Percentiles rank a stretch among this genome's conserved stretches.
Conservation (phyloP, 495 filamentous ascomycete species). For the Hyaloscypha hepaticicola region DNA sequence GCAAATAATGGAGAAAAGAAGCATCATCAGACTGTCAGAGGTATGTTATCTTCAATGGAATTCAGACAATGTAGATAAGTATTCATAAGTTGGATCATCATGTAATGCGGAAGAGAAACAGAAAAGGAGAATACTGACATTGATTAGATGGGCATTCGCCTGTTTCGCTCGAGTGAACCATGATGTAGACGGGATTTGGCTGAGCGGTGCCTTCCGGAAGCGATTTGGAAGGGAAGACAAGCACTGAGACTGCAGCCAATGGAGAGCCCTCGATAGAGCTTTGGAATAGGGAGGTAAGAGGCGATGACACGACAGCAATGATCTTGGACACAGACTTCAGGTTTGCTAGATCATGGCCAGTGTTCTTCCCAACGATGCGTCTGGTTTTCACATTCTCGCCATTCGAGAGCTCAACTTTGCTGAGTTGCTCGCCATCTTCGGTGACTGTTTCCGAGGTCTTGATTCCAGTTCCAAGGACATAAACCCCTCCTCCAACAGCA, state of each 20-base stretch:
- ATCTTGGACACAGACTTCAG: conserved; percentile 35
- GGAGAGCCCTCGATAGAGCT: conserved; percentile 69
- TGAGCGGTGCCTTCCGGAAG: conserved; percentile 40
- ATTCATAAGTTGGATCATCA: conserved; percentile 79
- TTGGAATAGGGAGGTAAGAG: conserved; percentile 66
- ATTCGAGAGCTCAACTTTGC: conserved; percentile 56
- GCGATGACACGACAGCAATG: conserved; percentile 68
- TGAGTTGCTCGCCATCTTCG: conserved; percentile 1
- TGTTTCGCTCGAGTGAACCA: conserved; percentile 79
- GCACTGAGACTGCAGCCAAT: conserved; percentile 68
- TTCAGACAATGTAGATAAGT: conserved; percentile 99
- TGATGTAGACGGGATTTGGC: conserved; percentile 64
- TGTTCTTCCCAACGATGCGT: neutral
- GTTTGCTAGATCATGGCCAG: conserved; percentile 6
- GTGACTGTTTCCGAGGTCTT: conserved; percentile 26
- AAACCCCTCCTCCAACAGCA: conserved; percentile 88
- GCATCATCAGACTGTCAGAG: conserved; percentile 85
- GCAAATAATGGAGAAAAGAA: conserved; percentile 39
- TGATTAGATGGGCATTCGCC: conserved; percentile 84
- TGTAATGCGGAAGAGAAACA: conserved; percentile 35
- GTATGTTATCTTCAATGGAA: conserved; percentile 75
- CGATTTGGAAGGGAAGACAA: conserved; percentile 63
- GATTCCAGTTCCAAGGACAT: conserved; percentile 75
- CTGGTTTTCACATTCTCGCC: conserved; percentile 31
- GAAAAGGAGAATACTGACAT: conserved; percentile 61